These are phyloP conservation scores for Skeletonema grethae DNA, from an alignment of 108 stramenopile species.

Conservation along the genomic window DNA sequence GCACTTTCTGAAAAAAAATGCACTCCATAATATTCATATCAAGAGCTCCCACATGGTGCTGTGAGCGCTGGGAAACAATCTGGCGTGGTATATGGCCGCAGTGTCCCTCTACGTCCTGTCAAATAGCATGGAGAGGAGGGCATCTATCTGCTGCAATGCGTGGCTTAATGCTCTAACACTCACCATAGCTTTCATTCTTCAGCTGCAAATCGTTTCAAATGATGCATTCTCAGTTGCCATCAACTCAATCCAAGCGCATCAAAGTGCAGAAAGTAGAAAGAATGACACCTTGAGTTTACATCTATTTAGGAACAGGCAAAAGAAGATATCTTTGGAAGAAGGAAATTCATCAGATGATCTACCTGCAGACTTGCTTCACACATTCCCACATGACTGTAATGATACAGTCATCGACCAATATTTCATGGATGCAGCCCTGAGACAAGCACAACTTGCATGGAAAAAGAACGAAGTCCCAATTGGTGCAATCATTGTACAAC, in stretches of 20 bases:
- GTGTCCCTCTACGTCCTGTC: too few species aligned
- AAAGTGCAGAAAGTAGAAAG: neutral
- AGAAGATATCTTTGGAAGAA: neutral
- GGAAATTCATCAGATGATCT: neutral
- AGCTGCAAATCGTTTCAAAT: neutral
- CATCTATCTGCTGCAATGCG: neutral
- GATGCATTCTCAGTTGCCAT: neutral
- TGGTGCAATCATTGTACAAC: slow-evolving; percentile 72
- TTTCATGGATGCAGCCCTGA: slow-evolving; percentile 76
- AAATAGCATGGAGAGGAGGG: too few species aligned
- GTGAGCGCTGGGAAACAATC: too few species aligned
- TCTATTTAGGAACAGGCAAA: neutral
- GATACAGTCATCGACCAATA: slow-evolving; percentile 41
- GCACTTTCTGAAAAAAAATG: too few species aligned
- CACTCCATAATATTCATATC: too few species aligned
- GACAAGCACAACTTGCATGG: slow-evolving; percentile 60
- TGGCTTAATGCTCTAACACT: neutral
- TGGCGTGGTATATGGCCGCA: too few species aligned
- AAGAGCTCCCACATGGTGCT: too few species aligned
- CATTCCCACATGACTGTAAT: neutral
- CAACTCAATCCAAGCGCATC: neutral
- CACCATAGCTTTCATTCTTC: neutral
- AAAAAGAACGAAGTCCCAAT: slow-evolving; percentile 78
- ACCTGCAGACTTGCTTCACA: neutral
- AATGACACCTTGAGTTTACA: neutral